phyloP scores from a whole-genome alignment of 495 filamentous ascomycete species.

The Cenococcum geophilum region DNA sequence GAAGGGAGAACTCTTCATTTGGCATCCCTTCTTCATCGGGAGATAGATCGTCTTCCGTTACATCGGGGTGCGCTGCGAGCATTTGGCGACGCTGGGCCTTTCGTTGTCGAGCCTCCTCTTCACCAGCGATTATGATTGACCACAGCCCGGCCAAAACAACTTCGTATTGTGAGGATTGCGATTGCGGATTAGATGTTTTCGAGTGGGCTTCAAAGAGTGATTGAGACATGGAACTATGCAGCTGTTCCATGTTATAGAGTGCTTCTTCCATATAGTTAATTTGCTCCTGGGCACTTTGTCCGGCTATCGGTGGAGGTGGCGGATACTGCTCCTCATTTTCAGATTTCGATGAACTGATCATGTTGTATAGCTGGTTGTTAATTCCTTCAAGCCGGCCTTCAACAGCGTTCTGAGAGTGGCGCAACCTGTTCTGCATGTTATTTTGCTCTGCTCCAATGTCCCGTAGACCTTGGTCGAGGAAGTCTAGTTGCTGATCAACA shows the following conservation, averaged over 20 bases:
- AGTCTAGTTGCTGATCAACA: conserved; percentile 31
- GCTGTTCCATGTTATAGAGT: conserved; percentile 26
- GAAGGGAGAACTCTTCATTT: conserved; percentile 58
- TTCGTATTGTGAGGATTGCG: conserved; percentile 50
- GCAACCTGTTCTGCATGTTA: conserved; percentile 13
- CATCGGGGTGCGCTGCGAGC: conserved; percentile 41
- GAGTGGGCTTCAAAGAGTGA: conserved; percentile 19
- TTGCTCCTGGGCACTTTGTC: conserved; percentile 26
- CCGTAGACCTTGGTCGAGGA: conserved; percentile 27
- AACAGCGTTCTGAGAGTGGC: conserved; percentile 26
- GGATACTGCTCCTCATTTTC: conserved; percentile 12
- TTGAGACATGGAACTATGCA: conserved; percentile 19
- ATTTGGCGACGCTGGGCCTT: conserved; percentile 47
- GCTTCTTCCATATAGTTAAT: conserved; percentile 32
- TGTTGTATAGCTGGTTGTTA: conserved; percentile 32
- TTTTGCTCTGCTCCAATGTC: conserved; percentile 27
- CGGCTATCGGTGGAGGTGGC: conserved; percentile 23
- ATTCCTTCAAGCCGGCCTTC: conserved; percentile 34
- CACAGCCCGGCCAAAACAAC: conserved; percentile 61
- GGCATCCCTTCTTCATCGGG: conserved; percentile 37
- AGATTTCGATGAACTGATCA: conserved; percentile 23
- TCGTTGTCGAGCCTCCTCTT: conserved; percentile 51
- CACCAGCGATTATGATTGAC: conserved; percentile 61
- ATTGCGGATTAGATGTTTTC: conserved; percentile 29
- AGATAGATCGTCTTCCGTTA: conserved; percentile 41